Conservation (phyloP, 371 early-diverging fungal species). For the Apophysomyces sp. region DNA sequence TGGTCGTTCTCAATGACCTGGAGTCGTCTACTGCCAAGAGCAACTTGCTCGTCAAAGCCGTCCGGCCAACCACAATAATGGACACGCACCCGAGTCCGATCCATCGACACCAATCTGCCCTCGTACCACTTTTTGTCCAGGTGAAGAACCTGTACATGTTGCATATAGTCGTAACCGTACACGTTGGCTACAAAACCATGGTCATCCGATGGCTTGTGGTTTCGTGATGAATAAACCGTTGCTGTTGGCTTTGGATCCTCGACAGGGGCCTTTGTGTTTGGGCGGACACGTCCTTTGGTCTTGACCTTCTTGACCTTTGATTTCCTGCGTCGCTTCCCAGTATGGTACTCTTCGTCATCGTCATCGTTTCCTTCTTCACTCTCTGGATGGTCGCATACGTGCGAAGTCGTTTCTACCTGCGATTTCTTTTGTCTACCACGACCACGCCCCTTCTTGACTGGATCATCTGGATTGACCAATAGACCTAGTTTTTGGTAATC, state of each 20-base stretch:
- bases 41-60: constrained; percentile 60
- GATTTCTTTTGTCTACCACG: constrained; percentile 5
- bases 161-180: constrained; percentile 57
- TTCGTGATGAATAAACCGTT: not conserved
- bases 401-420: not conserved
- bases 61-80: constrained; percentile 64
- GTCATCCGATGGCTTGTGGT: not conserved
- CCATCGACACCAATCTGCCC: constrained; percentile 47
- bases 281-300: not conserved
- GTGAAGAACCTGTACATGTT: constrained; percentile 50
- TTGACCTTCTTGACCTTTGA: not conserved
- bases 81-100: constrained; percentile 48
- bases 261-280: not conserved
- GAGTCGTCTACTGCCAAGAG: constrained; percentile 53
- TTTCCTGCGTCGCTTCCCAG: not conserved
- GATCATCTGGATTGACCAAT: constrained; percentile 16
- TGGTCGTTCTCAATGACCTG: constrained; percentile 42
- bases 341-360: constrained; percentile 1
- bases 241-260: not conserved
- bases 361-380: constrained; percentile 1
- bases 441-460: constrained; percentile 6
- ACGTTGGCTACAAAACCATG: constrained; percentile 48
- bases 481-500: constrained; percentile 37
- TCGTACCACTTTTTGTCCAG: constrained; percentile 54
- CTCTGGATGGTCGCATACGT: not conserved